Base-by-base conservation (phyloP, 2,329 filamentous ascomycete species). In the Thielaviopsis ethacetica region DNA sequence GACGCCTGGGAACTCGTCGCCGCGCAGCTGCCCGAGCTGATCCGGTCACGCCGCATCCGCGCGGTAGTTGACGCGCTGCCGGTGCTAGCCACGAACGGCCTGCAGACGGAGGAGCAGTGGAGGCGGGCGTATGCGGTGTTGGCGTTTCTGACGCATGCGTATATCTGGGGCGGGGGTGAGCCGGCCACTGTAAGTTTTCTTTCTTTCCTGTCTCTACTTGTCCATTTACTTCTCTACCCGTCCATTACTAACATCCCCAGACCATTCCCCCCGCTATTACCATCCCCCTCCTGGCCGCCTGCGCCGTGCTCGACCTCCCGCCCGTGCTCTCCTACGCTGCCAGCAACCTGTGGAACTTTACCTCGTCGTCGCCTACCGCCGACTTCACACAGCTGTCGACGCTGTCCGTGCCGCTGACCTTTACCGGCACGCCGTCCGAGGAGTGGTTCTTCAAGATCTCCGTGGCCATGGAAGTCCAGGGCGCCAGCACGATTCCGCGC, bases 381-480 rank as follows among this genome's bases (percentile, higher is more conserved):
- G 79, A 81, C 41, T 81, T 91, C 59, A 88, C 93, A 66, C 82
- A 83, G 63, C 78, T 96, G 53, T 84, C 93, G 66, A 96, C 97
- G 66, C 78, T 98, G 59, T 84, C 88, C 49, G 93, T 88, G 1
- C 77, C 96, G 62, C 82, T 84, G 66, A 96, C 93, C 15, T 94
- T 96, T 68, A 97, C 93, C 17, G 93, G 93, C 55, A 91, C 90
- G 9, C 76, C 95, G 59, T 93, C 98, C 68, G 93, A 98, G 73
- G 95, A 93, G 63, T 98, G 93, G 93, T 98, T 98, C 69, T 98
- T 96, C 69, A 78, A 97, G n/a, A 83, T 97, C 57, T 96, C 90
- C 0, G 87, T 96, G 2, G 93, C 91, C 63, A 96, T 98, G 63
- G 93, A 98, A 72, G 90, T 90, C 58, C 84, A 89, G 58, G 91